A percentile compares a stretch with the other conserved stretches of the same genome.
Evolutionary conservation across 2,329 filamentous ascomycete species (phyloP).

Genomic region (Seiridium cupressi): DNA sequence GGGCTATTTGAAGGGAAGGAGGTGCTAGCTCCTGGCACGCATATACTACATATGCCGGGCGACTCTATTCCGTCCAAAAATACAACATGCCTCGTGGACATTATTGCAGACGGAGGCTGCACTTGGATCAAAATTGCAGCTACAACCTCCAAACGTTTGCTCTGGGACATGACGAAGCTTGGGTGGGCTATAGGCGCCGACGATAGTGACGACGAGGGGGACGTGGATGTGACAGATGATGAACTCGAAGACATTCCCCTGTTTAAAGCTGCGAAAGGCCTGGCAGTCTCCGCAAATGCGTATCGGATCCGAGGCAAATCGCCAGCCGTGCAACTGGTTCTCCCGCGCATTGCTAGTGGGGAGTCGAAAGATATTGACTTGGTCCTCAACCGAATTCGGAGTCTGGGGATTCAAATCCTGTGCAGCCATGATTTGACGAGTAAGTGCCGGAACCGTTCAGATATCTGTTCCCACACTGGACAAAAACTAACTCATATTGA

Average conservation of each 20-base stretch:
- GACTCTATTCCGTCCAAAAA: slow-evolving; percentile 19
- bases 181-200: slow-evolving; percentile 26
- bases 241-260: slow-evolving; percentile 26
- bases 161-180: slow-evolving; percentile 28
- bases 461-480: no score
- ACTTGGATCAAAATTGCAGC: slow-evolving; percentile 31
- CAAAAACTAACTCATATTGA: no score
- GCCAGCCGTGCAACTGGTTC: slow-evolving; percentile 21
- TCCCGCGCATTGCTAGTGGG: slow-evolving; percentile 26
- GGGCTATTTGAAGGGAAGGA: slow-evolving; percentile 20
- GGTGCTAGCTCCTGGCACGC: slow-evolving; percentile 24
- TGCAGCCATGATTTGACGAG: slow-evolving; percentile 16
- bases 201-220: slow-evolving; percentile 20
- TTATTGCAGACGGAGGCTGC: slow-evolving; percentile 25
- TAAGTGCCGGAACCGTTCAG: no score
- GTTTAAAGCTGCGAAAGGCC: slow-evolving; percentile 22
- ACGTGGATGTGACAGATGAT: slow-evolving; percentile 6
- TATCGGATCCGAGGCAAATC: slow-evolving; percentile 23
- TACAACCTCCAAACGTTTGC: slow-evolving; percentile 25
- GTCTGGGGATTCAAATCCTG: slow-evolving; percentile 19
- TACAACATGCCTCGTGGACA: slow-evolving; percentile 23
- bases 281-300: slow-evolving; percentile 21
- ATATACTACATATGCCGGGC: slow-evolving; percentile 23
- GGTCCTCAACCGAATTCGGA: slow-evolving; percentile 22
- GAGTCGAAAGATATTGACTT: slow-evolving; percentile 23